Base-by-base conservation (phyloP, 2,329 filamentous ascomycete genomes). In the Aspergillus spinulosporus region DNA sequence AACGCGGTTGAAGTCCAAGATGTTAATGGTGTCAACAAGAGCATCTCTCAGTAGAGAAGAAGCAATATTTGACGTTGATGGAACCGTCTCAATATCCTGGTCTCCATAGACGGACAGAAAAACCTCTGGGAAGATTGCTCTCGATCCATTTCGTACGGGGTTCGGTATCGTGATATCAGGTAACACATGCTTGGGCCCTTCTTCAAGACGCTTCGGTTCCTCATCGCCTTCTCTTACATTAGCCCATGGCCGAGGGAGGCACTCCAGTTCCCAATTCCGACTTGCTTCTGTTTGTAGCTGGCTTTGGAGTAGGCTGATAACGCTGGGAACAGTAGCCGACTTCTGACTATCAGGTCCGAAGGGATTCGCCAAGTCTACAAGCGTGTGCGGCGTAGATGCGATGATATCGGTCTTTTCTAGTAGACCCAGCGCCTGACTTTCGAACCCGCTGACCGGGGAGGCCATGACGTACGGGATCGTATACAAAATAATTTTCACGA, bases 371-470 rank as follows among this genome's bases (percentile, higher is more conserved):
- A 97, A 78, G 29, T 86, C 81, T 70, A 97, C 92, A 36, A 97
- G 81, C 2, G 89, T 83, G 71, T 97, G 90, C 8, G 90, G 89
- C 60, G 94, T 92, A 2, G 88, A 90, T 8, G 93, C 92, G 65
- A 97, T 95, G 62, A 97, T 91, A 54, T 94, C 92, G 1, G 94
- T 97, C 79, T 95, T 96, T 62, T 95, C 90, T 71, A 99, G 86
- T 52, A 97, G 80, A 46, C 89, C 86, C 1, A 83, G 81, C 2
- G 91, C 92, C 68, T 89, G 89, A 62, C 88, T 82, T 64, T 88
- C 85, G 68, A 88, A 87, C 49, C 86, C 84, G 3, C 82, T 80
- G 3, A 89, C 88, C 0, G 87, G 84, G 2, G 89, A 85, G 7
- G 87, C 84, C 82, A 96, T 87, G 53, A 91, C 81, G 72, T 97